Base-by-base conservation (phyloP, 2,329 filamentous ascomycete genomes). In the Botrytis medusae region DNA sequence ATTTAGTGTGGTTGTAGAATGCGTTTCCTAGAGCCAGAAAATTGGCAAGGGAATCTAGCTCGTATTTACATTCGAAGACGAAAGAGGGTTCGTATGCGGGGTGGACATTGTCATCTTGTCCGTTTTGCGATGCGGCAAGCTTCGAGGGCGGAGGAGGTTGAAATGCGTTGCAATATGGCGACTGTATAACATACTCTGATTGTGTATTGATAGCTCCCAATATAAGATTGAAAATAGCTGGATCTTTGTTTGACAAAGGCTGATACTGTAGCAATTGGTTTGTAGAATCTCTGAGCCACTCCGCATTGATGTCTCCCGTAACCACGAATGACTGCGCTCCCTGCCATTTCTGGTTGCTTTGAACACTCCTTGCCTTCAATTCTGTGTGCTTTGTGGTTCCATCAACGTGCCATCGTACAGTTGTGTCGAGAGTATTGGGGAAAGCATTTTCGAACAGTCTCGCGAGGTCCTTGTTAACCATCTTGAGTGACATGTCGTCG, bases 11-110 rank as follows among this genome's bases (percentile, higher is more conserved):
- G 57, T 92, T 89, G 83, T 96, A 87, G 83, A 97, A 98, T 78
- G 97, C 91, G 79, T 97, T 98, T 29, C 87, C 89, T 2, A 99
- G 84, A 0, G 92, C 90, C 9, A 99, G 87, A 82, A 99, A 99
- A 80, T 97, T 92, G 0, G 95, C 96, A 0, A 99, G 86, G 14
- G 95, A 98, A 83, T 99, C 96, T 34, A 99, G 90, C 84, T 99
- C 96, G 83, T 98, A 99, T 83, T 99, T 99, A 88, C 96, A 99
- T 83, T 99, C 96, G 77, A 98, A 99, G 5, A 99, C 96, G 67
- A 91, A 88, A 0, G 87, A 89, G 0, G 92, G 92, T 79, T 98
- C 94, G 80, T 97, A 98, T 0, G 87, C 86, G 0, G 96, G 96
- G 78, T 97, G 94, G 0, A 99, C 96, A 14, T 81, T 83, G 80